These are phyloP conservation scores for Lavandula angustifolia DNA, from an alignment of 257 asterid species.

Conservation along the genomic window DNA sequence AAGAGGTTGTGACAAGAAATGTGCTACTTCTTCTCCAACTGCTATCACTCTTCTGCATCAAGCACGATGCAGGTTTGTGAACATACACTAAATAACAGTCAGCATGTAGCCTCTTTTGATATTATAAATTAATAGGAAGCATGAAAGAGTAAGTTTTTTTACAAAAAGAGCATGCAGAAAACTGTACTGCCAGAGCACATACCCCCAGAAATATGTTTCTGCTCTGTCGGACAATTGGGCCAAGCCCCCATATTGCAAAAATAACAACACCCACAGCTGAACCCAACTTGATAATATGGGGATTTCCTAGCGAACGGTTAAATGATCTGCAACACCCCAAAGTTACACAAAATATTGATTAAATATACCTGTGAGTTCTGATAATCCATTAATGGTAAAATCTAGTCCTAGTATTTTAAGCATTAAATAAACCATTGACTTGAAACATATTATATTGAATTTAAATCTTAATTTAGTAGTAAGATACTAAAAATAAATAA, in stretches of 20 bases:
- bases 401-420: background rate
- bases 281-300: conserved; percentile 56
- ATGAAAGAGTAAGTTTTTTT: conserved; percentile 4
- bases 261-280: conserved; percentile 63
- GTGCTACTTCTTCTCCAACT: conserved; percentile 71
- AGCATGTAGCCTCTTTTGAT: conserved; percentile 11
- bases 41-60: conserved; percentile 62
- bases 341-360: background rate
- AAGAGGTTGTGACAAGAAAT: conserved; percentile 62
- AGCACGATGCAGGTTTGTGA: conserved; percentile 4
- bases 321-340: conserved; percentile 54
- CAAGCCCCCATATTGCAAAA: conserved; percentile 86
- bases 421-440: background rate
- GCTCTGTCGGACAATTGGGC: conserved; percentile 65
- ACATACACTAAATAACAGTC: background rate
- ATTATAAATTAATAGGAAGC: conserved; percentile 8
- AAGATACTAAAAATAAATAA: no score
- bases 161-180: conserved; percentile 18
- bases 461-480: no score
- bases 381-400: background rate
- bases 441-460: background rate
- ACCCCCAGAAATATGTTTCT: conserved; percentile 58
- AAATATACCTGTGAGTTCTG: background rate
- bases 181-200: conserved; percentile 28
- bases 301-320: conserved; percentile 47